phyloP scores from a whole-genome alignment of 2,329 filamentous ascomycete genomes.

The Pleurostoma richardsiae region DNA sequence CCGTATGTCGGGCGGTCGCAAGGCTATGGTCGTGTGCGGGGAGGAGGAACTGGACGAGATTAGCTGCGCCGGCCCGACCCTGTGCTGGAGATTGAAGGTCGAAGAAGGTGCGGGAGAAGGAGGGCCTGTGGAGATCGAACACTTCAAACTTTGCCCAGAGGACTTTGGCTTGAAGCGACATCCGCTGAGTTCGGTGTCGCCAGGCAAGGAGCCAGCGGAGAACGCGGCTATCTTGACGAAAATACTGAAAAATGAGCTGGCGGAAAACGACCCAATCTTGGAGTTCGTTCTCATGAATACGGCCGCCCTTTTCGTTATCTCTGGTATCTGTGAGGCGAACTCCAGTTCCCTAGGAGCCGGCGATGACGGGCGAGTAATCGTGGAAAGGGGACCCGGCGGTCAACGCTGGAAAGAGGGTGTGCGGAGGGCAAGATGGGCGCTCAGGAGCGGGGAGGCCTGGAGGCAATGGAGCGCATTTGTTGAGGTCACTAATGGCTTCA shows the following conservation, averaged over 20 bases:
- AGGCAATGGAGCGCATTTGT: constrained; percentile 80
- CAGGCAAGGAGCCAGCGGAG: constrained; percentile 78
- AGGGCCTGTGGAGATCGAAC: constrained; percentile 55
- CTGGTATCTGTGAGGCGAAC: constrained; percentile 82
- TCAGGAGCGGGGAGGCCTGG: constrained; percentile 82
- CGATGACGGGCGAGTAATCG: constrained; percentile 76
- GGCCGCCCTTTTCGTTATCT: constrained; percentile 78
- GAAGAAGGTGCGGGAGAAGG: constrained; percentile 19
- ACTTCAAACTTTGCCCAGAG: constrained; percentile 72
- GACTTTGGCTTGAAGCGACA: constrained; percentile 82
- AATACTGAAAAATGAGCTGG: constrained; percentile 69
- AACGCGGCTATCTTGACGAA: constrained; percentile 80
- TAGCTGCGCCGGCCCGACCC: constrained; percentile 81
- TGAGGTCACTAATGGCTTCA: constrained; percentile 62
- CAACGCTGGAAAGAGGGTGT: constrained; percentile 95
- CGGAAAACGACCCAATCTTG: constrained; percentile 75
- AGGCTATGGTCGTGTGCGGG: constrained; percentile 88
- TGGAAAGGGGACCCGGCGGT: constrained; percentile 77
- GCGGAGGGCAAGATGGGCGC: constrained; percentile 78
- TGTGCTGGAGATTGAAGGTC: constrained; percentile 77
- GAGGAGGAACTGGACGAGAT: constrained; percentile 95
- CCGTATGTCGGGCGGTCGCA: constrained; percentile 67
- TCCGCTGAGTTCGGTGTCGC: constrained; percentile 70
- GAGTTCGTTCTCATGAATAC: constrained; percentile 95
- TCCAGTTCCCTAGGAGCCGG: constrained; percentile 72